phyloP scores from a whole-genome alignment of 345 rosid genomes.

The Erysimum cheiranthoides region DNA sequence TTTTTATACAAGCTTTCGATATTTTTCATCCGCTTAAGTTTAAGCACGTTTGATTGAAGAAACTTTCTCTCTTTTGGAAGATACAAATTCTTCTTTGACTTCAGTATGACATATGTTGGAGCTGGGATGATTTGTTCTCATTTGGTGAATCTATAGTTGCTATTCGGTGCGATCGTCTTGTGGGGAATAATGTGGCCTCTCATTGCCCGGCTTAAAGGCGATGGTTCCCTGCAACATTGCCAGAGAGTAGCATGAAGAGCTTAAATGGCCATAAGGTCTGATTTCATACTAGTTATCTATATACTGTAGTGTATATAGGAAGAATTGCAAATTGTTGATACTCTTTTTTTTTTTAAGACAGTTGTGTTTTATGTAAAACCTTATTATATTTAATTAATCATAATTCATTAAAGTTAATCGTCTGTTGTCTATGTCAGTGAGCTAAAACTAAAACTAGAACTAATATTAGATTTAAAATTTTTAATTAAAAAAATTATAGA shows the following conservation, averaged over 20 bases:
- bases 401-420: too few species aligned
- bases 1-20: not conserved
- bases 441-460: too few species aligned
- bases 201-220: slow-evolving; percentile 65
- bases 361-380: too few species aligned
- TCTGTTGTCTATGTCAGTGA: too few species aligned
- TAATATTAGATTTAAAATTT: too few species aligned
- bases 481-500: too few species aligned
- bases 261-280: too few species aligned
- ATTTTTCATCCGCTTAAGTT: not conserved
- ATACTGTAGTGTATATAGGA: too few species aligned
- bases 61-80: slow-evolving; percentile 22
- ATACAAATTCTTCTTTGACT: slow-evolving; percentile 89
- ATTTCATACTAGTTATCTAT: too few species aligned
- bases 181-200: slow-evolving; percentile 99
- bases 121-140: slow-evolving; percentile 99
- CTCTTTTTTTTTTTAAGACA: too few species aligned
- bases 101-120: slow-evolving; percentile 86
- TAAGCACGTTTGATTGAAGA: slow-evolving; percentile 16
- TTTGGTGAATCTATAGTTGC: slow-evolving; percentile 85
- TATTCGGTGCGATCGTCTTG: slow-evolving; percentile 82
- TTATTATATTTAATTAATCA: too few species aligned
- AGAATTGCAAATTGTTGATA: too few species aligned
- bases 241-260: slow-evolving; percentile 76
- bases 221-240: slow-evolving; percentile 66